Conservation (phyloP, 2,329 filamentous ascomycete species). For the Calcarisporium arbuscula region DNA sequence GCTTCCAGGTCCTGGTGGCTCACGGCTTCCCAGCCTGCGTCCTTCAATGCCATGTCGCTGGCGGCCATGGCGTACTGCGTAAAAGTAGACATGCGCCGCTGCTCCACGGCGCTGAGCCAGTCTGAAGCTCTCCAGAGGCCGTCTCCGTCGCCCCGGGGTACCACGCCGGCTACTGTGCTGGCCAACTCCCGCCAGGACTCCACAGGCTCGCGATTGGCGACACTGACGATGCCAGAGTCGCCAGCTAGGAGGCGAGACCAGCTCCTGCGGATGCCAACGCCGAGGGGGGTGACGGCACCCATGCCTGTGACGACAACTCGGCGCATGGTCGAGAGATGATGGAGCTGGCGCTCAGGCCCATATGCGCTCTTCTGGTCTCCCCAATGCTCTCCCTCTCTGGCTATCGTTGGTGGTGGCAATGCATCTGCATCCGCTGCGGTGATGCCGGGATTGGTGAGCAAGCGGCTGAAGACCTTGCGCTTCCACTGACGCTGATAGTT, state of each 20-base stretch:
- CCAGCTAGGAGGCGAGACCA: conserved; percentile 78
- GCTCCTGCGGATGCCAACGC: conserved; percentile 67
- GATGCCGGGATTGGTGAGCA: too few species aligned
- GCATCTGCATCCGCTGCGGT: too few species aligned
- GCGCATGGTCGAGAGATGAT: too few species aligned
- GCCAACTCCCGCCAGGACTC: conserved; percentile 64
- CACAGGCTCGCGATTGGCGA: conserved; percentile 52
- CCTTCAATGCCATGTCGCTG: conserved; percentile 74
- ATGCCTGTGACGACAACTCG: conserved; percentile 81
- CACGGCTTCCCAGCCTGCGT: conserved; percentile 69
- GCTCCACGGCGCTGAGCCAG: conserved; percentile 48
- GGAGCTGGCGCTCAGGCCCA: too few species aligned
- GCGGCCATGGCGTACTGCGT: conserved; percentile 88
- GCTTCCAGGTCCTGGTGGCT: conserved; percentile 58
- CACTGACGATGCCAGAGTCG: conserved; percentile 72
- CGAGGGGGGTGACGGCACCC: conserved; percentile 76
- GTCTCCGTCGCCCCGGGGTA: conserved; percentile 48
- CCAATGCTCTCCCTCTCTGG: too few species aligned
- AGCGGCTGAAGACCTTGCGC: too few species aligned
- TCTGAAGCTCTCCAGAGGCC: conserved; percentile 46
- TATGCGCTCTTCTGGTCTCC: too few species aligned
- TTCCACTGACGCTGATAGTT: too few species aligned
- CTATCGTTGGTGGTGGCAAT: too few species aligned
- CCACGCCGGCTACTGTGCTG: conserved; percentile 77
- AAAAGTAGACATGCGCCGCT: conserved; percentile 82